These are phyloP conservation scores for Coemansia javaensis DNA, from an alignment of 192 early-diverging fungal genomes.

Conservation along the genomic window DNA sequence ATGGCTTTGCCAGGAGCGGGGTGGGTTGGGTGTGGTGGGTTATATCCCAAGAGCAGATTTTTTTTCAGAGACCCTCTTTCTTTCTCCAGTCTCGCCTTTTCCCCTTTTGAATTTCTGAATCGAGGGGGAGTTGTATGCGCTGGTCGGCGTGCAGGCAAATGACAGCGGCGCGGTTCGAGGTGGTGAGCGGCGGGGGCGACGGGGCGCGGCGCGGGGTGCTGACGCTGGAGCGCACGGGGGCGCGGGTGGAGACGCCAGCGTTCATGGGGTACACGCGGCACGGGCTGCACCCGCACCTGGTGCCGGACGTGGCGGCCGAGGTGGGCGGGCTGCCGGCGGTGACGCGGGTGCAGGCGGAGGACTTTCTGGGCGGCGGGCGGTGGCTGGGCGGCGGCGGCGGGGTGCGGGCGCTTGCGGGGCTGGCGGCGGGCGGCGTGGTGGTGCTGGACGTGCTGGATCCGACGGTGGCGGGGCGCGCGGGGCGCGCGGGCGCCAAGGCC, in stretches of 20 bases:
- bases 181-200: too few relatives aligned
- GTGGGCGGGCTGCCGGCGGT: conserved; percentile 20
- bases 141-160: too few relatives aligned
- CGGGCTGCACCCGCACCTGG: conserved; percentile 46
- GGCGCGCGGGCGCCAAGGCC: conserved; percentile 26
- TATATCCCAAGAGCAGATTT: background rate
- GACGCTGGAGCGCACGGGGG: conserved; percentile 10
- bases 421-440: conserved; percentile 16
- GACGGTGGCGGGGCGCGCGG: conserved; percentile 9
- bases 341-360: conserved; percentile 45
- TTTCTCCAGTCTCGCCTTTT: background rate
- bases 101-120: too few relatives aligned
- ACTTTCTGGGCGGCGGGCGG: conserved; percentile 31
- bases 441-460: conserved; percentile 43
- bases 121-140: too few relatives aligned
- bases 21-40: background rate
- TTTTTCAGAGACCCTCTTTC: background rate
- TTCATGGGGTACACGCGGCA: conserved; percentile 46
- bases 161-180: too few relatives aligned
- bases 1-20: too few relatives aligned
- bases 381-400: conserved; percentile 5
- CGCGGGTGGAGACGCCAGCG: conserved; percentile 27
- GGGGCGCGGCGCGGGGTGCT: conserved; percentile 28
- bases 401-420: conserved; percentile 23
- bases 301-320: conserved; percentile 42